Evolutionary conservation across 768 basidiomycete genomes (phyloP).

Genomic region (Neoboletus magnificus): DNA sequence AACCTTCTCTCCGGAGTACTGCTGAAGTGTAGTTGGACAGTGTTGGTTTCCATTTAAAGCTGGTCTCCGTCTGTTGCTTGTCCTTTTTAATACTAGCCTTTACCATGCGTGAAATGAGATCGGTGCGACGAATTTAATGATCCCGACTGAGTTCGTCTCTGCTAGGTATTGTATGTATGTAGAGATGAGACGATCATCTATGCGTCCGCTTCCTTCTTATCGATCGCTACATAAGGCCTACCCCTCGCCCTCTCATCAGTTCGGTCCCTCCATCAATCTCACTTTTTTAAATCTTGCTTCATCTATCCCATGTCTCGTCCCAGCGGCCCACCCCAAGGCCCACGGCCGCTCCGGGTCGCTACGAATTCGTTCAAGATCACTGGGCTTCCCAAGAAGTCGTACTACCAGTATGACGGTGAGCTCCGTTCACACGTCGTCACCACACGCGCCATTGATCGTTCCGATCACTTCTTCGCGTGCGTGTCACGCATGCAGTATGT

Average conservation of each 20-base stretch:
- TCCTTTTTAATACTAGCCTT: constrained; percentile 20
- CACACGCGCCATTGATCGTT: constrained; percentile 2
- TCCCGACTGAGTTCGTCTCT: not conserved
- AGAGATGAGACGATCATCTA: not conserved
- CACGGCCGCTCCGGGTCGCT: constrained; percentile 21
- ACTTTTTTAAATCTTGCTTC: not conserved
- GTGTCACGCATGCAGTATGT: constrained; percentile 22
- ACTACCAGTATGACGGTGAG: constrained; percentile 35
- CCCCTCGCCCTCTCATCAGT: not conserved
- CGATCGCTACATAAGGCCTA: constrained; percentile 19
- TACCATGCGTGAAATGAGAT: not conserved
- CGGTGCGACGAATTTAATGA: too few relatives aligned
- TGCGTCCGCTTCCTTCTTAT: constrained; percentile 18
- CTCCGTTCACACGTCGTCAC: not conserved
- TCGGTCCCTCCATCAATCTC: not conserved
- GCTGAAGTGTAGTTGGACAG: constrained; percentile 24
- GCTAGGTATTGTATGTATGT: not conserved
- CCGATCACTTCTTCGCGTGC: constrained; percentile 7
- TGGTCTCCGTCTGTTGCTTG: constrained; percentile 24
- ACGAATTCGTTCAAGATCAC: constrained; percentile 36
- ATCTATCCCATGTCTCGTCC: constrained; percentile 22
- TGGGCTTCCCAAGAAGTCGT: constrained; percentile 22
- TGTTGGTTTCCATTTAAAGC: constrained; percentile 27
- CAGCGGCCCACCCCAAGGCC: constrained; percentile 13
- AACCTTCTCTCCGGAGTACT: constrained; percentile 30